Evolutionary conservation across 345 rosid genomes (phyloP), one percentile per base, ranked within the genome.

Genomic region (Arabidopsis thaliana): DNA sequence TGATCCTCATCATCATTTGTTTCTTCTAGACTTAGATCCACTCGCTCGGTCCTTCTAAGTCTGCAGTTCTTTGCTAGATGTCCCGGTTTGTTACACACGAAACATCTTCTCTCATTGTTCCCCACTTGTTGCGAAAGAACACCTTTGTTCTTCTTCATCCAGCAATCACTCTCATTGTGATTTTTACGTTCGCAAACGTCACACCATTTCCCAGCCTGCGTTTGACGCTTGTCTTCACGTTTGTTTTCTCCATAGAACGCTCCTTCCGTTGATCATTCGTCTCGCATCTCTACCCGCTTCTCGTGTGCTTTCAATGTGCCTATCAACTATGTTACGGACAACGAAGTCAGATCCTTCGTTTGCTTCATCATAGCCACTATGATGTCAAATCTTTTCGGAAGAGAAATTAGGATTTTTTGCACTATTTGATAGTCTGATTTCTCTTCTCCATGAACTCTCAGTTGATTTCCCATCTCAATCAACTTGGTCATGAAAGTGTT

Each of bases 111-210:
- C 62, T 58, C 41, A 3, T 30, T 33, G 22, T n/a, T 57, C 32
- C 6, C 24, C 14, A 4, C 40, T 24, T 58, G 11, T 11, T 55
- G 37, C 1, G 4, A 10, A 10, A 24, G 1, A 25, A n/a, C 33
- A 4, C 3, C 37, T 8, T 55, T 28, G 37, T 57, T 32, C 33
- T 58, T 58, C 41, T 58, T 57, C 12, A 0, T 23, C 44, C 14
- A 58, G 8, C 63, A 58, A 25, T 33, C 7, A 57, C 7, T 57
- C 6, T 33, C 42, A 33, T 33, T 57, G 42, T 57, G 62, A 57
- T 34, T 57, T 13, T 57, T 2, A 2, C 11, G 25, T 34, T 33
- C 8, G 0, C 41, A 57, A 57, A 57, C 0, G 12, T 3, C 62
- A 57, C 62, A 58, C 44, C 44, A 58, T 33, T 34, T 58, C 1